Percentiles rank a stretch among this genome's conserved stretches.
phyloP scores from a whole-genome alignment of 2,329 filamentous ascomycete species.

The Xylariaceae sp. region DNA sequence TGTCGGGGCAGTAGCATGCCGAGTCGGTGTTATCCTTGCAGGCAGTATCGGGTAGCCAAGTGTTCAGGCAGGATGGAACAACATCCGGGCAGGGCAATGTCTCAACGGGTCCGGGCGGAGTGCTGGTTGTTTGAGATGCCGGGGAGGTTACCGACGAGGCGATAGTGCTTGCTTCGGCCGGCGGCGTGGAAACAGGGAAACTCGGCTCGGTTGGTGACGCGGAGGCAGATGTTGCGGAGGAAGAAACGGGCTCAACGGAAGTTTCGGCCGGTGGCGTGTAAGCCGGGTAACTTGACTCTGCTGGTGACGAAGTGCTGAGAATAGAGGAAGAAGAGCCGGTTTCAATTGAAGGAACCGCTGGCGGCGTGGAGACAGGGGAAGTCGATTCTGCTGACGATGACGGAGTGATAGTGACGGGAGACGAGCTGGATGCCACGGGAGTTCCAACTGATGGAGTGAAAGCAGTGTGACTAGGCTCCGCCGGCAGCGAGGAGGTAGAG shows the following conservation, averaged over 20 bases:
- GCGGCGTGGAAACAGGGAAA: not conserved
- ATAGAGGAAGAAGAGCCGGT: conserved; percentile 5
- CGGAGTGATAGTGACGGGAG: conserved; percentile 1
- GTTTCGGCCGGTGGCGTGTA: not conserved
- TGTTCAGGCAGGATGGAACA: conserved; percentile 86
- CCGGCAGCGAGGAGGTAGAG: not conserved
- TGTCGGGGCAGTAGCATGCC: conserved; percentile 80
- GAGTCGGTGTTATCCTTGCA: conserved; percentile 82
- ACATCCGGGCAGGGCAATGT: conserved; percentile 59
- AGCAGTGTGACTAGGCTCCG: not conserved
- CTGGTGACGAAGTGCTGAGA: not conserved
- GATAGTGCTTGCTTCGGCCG: conserved; percentile 14
- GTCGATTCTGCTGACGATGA: not conserved
- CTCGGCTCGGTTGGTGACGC: conserved; percentile 13
- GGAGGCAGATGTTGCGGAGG: conserved; percentile 24
- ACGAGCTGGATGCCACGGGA: not conserved
- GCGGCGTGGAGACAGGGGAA: conserved; percentile 17
- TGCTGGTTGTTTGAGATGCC: conserved; percentile 24
- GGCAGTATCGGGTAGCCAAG: conserved; percentile 68
- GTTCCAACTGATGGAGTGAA: not conserved
- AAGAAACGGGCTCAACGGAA: conserved; percentile 7
- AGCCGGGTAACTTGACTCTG: not conserved
- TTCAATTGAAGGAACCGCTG: not conserved
- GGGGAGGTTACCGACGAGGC: conserved; percentile 33
- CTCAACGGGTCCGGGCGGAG: conserved; percentile 35